Evolutionary conservation across 2,329 filamentous ascomycete species (phyloP), one percentile per base, ranked within the genome.

Genomic region (Grosmannia serpens): DNA sequence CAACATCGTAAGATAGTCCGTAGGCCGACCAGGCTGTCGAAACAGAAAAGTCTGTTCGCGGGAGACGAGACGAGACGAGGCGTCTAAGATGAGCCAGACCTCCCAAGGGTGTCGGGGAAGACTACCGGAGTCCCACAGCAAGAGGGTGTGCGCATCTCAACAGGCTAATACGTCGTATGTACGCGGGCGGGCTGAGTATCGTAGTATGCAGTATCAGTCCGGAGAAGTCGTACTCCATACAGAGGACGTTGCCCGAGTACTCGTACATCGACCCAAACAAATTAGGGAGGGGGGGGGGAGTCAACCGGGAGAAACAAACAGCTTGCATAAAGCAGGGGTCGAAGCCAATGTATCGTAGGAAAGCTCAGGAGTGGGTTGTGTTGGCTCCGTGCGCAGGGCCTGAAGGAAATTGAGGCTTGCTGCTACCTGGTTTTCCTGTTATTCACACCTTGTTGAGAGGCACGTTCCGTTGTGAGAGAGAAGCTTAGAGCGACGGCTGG

Each of bases 291-390:
- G 35, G 15, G 50, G 27, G 17, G 35, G 15, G 50, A 22, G 52
- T n/a, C 26, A 57, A 29, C 13, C 33, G 51, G 51, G n/a, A 53
- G 13, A 47, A 29, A 15, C 46, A 49, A 38, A 57, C 35, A 51
- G 52, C 35, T 29, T 51, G 60, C 55, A 59, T 59, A 55, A 59
- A 53, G 57, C 50, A 58, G 46, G 59, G 49, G 46, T 49, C 10
- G 46, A 4, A 22, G 46, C 22, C 15, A 7, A 27, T 10, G 49
- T 11, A 50, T 13, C 24, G 24, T 47, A 47, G 56, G 53, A 52
- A 60, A 35, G 55, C 22, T 7, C 24, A 38, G 53, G 59, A 56
- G 57, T 20, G 44, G 27, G 13, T 33, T 31, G n/a, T 51, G 55
- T 47, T 52, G 52, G 49, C 46, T 26, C 22, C 8, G 22, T 15